phyloP scores from a whole-genome alignment of 176 grass and related monocot genomes.

The Poa annua region DNA sequence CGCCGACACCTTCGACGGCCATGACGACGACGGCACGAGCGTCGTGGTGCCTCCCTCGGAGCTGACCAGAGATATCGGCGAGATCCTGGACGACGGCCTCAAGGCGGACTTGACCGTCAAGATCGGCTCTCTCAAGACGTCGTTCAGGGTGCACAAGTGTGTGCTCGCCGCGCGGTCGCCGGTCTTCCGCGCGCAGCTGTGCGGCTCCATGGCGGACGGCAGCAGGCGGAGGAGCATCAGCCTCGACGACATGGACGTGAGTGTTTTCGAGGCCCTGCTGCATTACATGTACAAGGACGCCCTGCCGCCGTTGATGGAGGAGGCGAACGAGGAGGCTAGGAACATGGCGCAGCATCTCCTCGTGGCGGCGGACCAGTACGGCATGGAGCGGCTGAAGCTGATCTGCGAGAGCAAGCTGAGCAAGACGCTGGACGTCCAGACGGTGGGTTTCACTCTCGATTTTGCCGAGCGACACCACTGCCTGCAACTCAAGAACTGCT shows the following conservation, averaged over 20 bases:
- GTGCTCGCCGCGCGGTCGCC: slow-evolving; percentile 28
- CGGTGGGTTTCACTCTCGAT: neutral
- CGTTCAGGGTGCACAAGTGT: slow-evolving; percentile 20
- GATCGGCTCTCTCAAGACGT: neutral
- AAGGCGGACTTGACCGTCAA: slow-evolving; percentile 10
- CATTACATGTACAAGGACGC: slow-evolving; percentile 48
- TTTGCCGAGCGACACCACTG: neutral
- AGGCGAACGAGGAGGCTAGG: neutral
- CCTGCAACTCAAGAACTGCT: neutral
- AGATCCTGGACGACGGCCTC: neutral
- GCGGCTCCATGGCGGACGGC: slow-evolving; percentile 1
- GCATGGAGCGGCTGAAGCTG: no score
- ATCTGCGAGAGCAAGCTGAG: neutral
- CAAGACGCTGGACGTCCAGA: neutral
- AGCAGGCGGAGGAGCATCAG: neutral
- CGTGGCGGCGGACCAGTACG: no score
- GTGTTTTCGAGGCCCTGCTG: slow-evolving; percentile 37
- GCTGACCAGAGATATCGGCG: neutral
- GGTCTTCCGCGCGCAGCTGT: neutral
- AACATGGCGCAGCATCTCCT: neutral
- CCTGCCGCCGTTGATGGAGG: neutral
- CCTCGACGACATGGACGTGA: neutral
- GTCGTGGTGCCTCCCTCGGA: neutral
- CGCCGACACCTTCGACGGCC: neutral
- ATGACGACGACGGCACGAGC: neutral